A percentile compares a stretch with the other conserved stretches of the same genome.
Conservation (phyloP, 805 yeast species). For the Starmera dryadoides region DNA sequence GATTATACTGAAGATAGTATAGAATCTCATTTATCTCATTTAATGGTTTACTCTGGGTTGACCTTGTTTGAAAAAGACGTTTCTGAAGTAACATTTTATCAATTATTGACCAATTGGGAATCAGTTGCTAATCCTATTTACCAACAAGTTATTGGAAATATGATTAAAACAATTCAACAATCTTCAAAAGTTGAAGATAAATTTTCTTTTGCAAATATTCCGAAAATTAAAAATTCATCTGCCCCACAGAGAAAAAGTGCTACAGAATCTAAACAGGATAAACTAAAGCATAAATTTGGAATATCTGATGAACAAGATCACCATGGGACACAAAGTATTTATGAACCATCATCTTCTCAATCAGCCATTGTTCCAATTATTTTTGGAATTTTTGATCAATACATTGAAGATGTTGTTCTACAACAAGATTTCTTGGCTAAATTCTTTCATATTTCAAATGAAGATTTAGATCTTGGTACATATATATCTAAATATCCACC, state of each 20-base stretch:
- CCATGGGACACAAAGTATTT: constrained; percentile 4
- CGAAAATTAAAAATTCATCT: constrained; percentile 4
- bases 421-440: constrained; percentile 33
- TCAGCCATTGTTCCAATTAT: constrained; percentile 1
- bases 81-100: constrained; percentile 38
- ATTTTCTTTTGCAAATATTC: constrained; percentile 11
- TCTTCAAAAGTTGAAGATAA: constrained; percentile 7
- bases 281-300: constrained; percentile 15
- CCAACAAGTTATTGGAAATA: constrained; percentile 22
- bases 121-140: constrained; percentile 25
- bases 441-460: constrained; percentile 33
- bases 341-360: constrained; percentile 1
- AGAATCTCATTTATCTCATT: constrained; percentile 21
- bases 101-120: constrained; percentile 36
- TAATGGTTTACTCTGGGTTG: constrained; percentile 40
- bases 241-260: constrained; percentile 2
- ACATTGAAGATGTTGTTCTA: constrained; percentile 27
- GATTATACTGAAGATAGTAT: constrained; percentile 18
- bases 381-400: constrained; percentile 21
- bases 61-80: constrained; percentile 53
- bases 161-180: constrained; percentile 21
- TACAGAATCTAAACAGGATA: constrained; percentile 6
- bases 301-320: constrained; percentile 4
- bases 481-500: constrained; percentile 25
- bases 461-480: constrained; percentile 23